Base-by-base conservation (phyloP, 768 basidiomycete species). In the Lactifluus piperatus region DNA sequence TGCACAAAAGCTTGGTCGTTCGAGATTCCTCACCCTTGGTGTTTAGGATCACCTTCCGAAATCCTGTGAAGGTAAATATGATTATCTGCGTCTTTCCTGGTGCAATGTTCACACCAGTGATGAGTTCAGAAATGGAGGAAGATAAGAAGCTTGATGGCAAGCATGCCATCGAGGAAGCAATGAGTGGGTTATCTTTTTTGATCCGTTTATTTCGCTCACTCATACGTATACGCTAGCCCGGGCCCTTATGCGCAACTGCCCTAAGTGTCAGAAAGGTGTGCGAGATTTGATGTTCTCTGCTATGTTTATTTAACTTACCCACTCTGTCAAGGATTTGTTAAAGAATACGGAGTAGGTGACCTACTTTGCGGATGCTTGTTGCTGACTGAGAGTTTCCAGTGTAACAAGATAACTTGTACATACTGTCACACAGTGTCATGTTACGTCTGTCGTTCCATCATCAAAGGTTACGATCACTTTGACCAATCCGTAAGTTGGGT, bases 401-500 rank as follows among this genome's bases (percentile, higher is more conserved):
- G 94, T 74, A 95, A 95, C 79, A 95, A 95, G 70, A 94, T 97
- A 85, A 79, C 75, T 0, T 91, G 90, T 65, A 81, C 84, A 1
- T 72, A 84, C 59, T 95, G 94, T 67, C 62, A 47, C 1, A 83
- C 89, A 0, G 36, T 88, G 41, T 91, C 86, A 0, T 97, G 94
- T 71, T 94, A 97, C 67, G 74, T 91, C 26, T 95, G 94, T 68
- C 79, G 89, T 29, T 65, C 87, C 66, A 65, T 84, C 34, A 87
- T 94, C 41, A 72, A 32, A 0, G 88, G 88, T 1, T 91, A 92
- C 65, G 84, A 89, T 0, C 91, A 93, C 67, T 92, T 91, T 47
- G 50, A 64, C 14, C 67, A 69, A 77, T 48, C 80, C 80, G 67
- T 32, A 76, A 68, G 44, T 27, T 3, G 27, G 18, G 34, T 39